Base-by-base conservation (phyloP, 768 basidiomycete species). In the Suillus sp. region DNA sequence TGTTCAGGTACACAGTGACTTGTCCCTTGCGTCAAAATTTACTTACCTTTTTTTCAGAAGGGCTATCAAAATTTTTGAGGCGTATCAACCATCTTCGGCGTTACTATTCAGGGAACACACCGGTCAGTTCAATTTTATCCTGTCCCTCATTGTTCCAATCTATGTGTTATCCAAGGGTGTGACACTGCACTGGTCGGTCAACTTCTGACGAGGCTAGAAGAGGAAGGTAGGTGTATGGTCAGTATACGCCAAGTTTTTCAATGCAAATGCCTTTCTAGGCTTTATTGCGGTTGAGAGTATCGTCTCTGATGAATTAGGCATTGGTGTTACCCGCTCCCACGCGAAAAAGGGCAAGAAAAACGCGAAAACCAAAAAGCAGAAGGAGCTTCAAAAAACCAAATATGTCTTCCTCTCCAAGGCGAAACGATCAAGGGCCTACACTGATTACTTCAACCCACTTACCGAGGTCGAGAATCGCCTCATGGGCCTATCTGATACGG, bases 21-120 rank as follows among this genome's bases (percentile, higher is more conserved):
- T 35, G 7, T 57, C 37, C 13, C n/a, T 60, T 51, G 50, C 42
- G 35, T n/a, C n/a, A 59, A 27, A 8, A 38, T 35, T n/a, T 18
- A 57, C 56, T 53, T 60, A 56, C 25, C 18, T 48, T 58, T 67
- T n/a, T 60, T 34, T 14, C 59, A 89, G 89, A 69, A 82, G 88
- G 55, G 88, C 89, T 18, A 87, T 92, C 68, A 92, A 92, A 71
- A 75, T 88, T 43, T 86, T 82, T 35, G 89, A 92, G 71, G 72
- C 74, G 14, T 69, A 81, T 59, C 78, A 78, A 37, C 78, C 78
- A 71, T 75, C 72, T 65, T 83, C 71, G 38, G 75, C 74, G 35
- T 72, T 81, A 14, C 81, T 83, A 56, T 92, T 92, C 71, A 80
- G 83, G 59, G 86, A 84, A 68, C 71, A 79, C 37, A 83, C 88